These are phyloP conservation scores for Mrakia frigida DNA, from an alignment of 768 basidiomycete species.

Conservation along the genomic window DNA sequence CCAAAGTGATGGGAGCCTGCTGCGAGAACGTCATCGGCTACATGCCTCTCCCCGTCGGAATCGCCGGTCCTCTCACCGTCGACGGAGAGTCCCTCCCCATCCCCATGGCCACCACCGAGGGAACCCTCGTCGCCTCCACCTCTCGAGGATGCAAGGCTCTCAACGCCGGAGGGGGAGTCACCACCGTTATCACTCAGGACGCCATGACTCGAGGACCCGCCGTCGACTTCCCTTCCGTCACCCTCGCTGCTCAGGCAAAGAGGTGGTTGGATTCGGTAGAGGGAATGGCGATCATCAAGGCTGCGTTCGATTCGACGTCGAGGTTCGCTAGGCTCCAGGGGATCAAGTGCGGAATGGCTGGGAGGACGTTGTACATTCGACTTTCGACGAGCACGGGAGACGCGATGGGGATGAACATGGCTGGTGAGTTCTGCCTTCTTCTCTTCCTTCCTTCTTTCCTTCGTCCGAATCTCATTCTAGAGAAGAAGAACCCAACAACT, in stretches of 20 bases:
- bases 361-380: slow-evolving; percentile 84
- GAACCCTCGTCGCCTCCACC: slow-evolving; percentile 93
- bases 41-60: slow-evolving; percentile 90
- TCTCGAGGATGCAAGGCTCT: slow-evolving; percentile 97
- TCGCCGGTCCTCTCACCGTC: slow-evolving; percentile 89
- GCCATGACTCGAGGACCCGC: slow-evolving; percentile 99
- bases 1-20: slow-evolving; percentile 88
- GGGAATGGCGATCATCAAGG: slow-evolving; percentile 67
- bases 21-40: slow-evolving; percentile 99
- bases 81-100: slow-evolving; percentile 80
- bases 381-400: slow-evolving; percentile 94
- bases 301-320: slow-evolving; percentile 89
- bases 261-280: slow-evolving; percentile 80
- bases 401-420: slow-evolving; percentile 99
- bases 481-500: background rate
- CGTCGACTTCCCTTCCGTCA: slow-evolving; percentile 82
- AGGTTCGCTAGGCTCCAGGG: slow-evolving; percentile 81
- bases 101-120: slow-evolving; percentile 99
- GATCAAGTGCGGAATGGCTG: slow-evolving; percentile 85
- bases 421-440: slow-evolving; percentile 14
- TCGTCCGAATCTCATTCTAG: background rate
- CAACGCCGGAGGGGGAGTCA: slow-evolving; percentile 91
- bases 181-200: slow-evolving; percentile 84
- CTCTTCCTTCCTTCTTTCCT: background rate
- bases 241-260: slow-evolving; percentile 73